Conservation (phyloP, 805 yeast species). For the Cyberlindnera euphorbiae region DNA sequence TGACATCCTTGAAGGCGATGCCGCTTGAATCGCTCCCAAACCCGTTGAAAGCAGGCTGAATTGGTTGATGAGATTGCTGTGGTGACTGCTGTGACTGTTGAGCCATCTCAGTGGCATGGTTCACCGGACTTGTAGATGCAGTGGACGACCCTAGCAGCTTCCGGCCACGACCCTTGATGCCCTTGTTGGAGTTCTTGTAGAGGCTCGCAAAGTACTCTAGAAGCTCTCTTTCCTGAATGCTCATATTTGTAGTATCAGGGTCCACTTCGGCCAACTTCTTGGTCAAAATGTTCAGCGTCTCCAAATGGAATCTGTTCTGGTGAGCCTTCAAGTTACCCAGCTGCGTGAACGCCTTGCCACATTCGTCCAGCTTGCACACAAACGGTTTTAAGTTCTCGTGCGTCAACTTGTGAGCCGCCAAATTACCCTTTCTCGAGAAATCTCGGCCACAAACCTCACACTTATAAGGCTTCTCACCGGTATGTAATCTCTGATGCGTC, state of each 20-base stretch:
- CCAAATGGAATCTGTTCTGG: conserved; percentile 82
- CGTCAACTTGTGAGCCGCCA: conserved; percentile 81
- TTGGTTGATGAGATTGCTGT: neutral
- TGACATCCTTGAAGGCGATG: conserved; percentile 24
- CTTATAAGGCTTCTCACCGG: conserved; percentile 87
- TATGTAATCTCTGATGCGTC: conserved; percentile 80
- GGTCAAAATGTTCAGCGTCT: conserved; percentile 64
- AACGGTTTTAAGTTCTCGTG: conserved; percentile 78
- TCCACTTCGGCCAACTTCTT: conserved; percentile 60
- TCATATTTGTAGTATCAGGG: conserved; percentile 43
- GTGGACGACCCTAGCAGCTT: conserved; percentile 16
- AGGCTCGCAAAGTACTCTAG: conserved; percentile 74
- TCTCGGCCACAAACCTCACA: conserved; percentile 73
- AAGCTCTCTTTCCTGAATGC: conserved; percentile 61
- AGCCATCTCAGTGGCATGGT: neutral
- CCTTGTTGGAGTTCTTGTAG: conserved; percentile 85
- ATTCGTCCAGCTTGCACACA: conserved; percentile 73
- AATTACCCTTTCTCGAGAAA: conserved; percentile 87
- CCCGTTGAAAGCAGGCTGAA: neutral
- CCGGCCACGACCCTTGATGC: conserved; percentile 88
- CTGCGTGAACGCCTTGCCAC: conserved; percentile 85
- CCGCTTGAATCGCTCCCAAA: conserved; percentile 4
- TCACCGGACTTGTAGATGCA: conserved; percentile 3
- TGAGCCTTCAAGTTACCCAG: conserved; percentile 91
- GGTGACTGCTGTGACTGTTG: conserved; percentile 1